Evolutionary conservation across 371 early-diverging fungal genomes (phyloP).

Genomic region (Mucor piriformis): DNA sequence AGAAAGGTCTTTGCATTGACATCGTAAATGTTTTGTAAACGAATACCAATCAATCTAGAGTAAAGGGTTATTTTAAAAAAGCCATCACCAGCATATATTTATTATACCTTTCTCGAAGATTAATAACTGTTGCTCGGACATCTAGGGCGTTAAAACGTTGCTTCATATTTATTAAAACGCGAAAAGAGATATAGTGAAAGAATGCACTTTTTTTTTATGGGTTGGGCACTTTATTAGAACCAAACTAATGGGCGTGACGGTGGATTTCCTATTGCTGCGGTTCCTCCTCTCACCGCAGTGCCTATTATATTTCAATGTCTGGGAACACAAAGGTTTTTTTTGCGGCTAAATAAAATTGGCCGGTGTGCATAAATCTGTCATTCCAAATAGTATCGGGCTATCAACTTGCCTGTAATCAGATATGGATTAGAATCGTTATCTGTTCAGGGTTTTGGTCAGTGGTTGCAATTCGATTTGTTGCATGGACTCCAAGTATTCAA

Average conservation of each 20-base stretch:
- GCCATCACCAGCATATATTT: neutral
- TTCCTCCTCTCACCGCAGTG: neutral
- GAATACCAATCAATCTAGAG: constrained; percentile 73
- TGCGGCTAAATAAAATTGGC: too few relatives aligned
- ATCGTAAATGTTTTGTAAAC: constrained; percentile 96
- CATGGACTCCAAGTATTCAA: too few relatives aligned
- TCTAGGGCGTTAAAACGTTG: constrained; percentile 88
- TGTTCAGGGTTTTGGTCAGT: too few relatives aligned
- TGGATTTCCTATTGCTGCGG: neutral
- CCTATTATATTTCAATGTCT: too few relatives aligned
- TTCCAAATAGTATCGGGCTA: too few relatives aligned
- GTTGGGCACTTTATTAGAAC: neutral
- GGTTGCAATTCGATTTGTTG: too few relatives aligned
- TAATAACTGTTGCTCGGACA: constrained; percentile 80
- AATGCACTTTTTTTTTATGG: neutral
- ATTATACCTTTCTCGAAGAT: constrained; percentile 64
- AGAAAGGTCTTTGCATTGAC: constrained; percentile 89
- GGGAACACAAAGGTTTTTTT: too few relatives aligned
- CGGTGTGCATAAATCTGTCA: too few relatives aligned
- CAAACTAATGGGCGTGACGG: neutral
- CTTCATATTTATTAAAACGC: constrained; percentile 48
- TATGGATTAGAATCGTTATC: too few relatives aligned
- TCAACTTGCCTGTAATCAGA: too few relatives aligned
- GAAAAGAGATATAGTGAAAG: neutral
- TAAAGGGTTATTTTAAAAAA: neutral